Base-by-base conservation (phyloP, 176 grass and related monocot genomes). In the Musa troglodytarum region DNA sequence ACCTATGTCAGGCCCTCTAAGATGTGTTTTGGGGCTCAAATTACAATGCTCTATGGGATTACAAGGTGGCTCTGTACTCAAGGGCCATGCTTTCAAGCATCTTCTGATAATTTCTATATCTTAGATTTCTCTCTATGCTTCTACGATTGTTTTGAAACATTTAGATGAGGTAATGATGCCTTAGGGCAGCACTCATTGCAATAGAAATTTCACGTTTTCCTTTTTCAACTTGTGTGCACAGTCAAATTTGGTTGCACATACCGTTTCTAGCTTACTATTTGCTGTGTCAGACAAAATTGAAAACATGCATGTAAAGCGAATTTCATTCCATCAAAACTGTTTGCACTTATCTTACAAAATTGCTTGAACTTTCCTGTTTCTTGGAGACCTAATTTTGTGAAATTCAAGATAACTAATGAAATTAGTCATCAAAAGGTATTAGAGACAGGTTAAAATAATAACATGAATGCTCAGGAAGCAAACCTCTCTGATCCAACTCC, bases 401-500 rank as follows among this genome's bases (percentile, higher is more conserved):
- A 53, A 65, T 14, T 23, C 2, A 4, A 10, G n/a, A 15, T 34
- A 20, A 0, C 20, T 54, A 17, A 53, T 16, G 54, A 28, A 1
- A 69, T 3, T 52, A 11, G 15, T 68, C 4, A 23, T 6, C 65
- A 34, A 61, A 59, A 3, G 11, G 59, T n/a, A 10, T 24, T 24
- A 34, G 71, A 53, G 3, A 17, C 54, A 73, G 49, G 61, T 19
- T 49, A 61, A 54, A 50, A 54, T 81, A 57, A 53, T 29, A 43
- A 19, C 3, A 70, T 70, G 25, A 9, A 50, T 50, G 14, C 50
- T 50, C 34, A 50, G n/a, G 14, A 19, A 80, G 73, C 66, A 80
- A 74, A 92, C 89, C 89, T 88, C 83, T 73, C 19, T 88, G 83
- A 73, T 92, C 89, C 50, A 92, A 83, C 81, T 92, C 89, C 21